Evolutionary conservation across 441 rosid species (phyloP), one percentile per base, ranked within the genome.

Genomic region (Viola pubescens): DNA sequence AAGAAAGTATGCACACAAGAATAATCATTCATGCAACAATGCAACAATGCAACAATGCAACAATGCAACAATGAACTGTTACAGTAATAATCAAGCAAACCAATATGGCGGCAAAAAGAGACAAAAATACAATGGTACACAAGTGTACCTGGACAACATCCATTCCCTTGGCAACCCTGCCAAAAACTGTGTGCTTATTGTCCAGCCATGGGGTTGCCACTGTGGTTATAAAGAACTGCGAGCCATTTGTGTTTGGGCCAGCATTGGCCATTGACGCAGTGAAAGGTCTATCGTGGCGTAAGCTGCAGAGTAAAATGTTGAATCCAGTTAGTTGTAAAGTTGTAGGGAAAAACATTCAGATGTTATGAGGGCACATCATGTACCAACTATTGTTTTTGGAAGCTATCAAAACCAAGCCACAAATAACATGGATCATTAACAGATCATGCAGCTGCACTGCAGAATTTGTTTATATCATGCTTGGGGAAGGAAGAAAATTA

Each of bases 131-230:
- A 42, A 47, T 45, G 50, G 34, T 26, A 26, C 37, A 61, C 42
- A 65, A 46, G 43, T 54, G 38, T 82, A 92, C 98, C 90, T 89
- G 98, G 43, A 94, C 97, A 14, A 88, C 95, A 58, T 94, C 99
- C 96, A 94, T 94, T 68, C 96, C 97, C 70, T 88, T 90, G 3
- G 72, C 77, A 45, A 88, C 95, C 82, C 94, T 81, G 63, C 98
- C 98, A 59, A 90, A 94, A 57, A 94, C 97, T 0, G 95, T 88
- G 71, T 94, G 96, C 79, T 90, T 94, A 72, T 86, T 90, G 79
- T 90, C 97, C 75, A 88, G 80, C 98, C 98, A 92, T 8, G 97
- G 92, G 16, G 97, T 94, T 39, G 96, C 98, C 62, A 88, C 98
- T 4, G 98, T 86, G 60, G 99, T 90, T 72, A 94, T 81, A 60